These are phyloP conservation scores for Sugiyamaella americana DNA, from an alignment of 805 yeast species.

Conservation along the genomic window DNA sequence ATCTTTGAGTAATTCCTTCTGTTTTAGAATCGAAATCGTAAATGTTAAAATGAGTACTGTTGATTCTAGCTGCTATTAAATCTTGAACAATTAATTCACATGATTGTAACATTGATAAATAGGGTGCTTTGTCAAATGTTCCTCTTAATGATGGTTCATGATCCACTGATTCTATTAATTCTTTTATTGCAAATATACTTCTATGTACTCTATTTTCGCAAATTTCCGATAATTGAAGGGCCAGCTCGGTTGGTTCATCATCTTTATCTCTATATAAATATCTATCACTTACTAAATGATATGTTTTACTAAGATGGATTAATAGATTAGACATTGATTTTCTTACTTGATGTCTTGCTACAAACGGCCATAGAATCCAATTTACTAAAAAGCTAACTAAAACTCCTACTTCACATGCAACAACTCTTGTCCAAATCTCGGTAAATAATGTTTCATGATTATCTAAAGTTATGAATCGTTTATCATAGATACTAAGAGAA, in stretches of 20 bases:
- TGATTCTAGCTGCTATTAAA: slow-evolving; percentile 44
- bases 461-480: neutral
- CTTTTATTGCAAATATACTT: slow-evolving; percentile 36
- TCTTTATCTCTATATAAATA: slow-evolving; percentile 43
- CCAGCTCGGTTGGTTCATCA: slow-evolving; percentile 43
- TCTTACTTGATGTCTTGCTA: slow-evolving; percentile 39
- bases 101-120: slow-evolving; percentile 32
- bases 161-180: slow-evolving; percentile 33
- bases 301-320: slow-evolving; percentile 41
- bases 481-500: slow-evolving; percentile 29
- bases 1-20: slow-evolving; percentile 30
- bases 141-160: slow-evolving; percentile 36
- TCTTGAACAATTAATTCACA: slow-evolving; percentile 39
- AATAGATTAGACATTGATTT: slow-evolving; percentile 36
- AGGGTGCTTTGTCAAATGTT: slow-evolving; percentile 31
- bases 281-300: slow-evolving; percentile 43
- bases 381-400: slow-evolving; percentile 34
- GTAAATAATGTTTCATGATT: neutral
- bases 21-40: slow-evolving; percentile 40
- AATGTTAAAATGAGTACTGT: slow-evolving; percentile 42
- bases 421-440: slow-evolving; percentile 30
- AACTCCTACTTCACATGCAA: slow-evolving; percentile 38
- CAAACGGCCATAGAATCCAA: slow-evolving; percentile 46
- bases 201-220: slow-evolving; percentile 46
- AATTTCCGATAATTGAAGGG: slow-evolving; percentile 40